A percentile compares a stretch with the other conserved stretches of the same genome.
Evolutionary conservation across 106 monocot species (phyloP).

Genomic region (Acorus calamus): DNA sequence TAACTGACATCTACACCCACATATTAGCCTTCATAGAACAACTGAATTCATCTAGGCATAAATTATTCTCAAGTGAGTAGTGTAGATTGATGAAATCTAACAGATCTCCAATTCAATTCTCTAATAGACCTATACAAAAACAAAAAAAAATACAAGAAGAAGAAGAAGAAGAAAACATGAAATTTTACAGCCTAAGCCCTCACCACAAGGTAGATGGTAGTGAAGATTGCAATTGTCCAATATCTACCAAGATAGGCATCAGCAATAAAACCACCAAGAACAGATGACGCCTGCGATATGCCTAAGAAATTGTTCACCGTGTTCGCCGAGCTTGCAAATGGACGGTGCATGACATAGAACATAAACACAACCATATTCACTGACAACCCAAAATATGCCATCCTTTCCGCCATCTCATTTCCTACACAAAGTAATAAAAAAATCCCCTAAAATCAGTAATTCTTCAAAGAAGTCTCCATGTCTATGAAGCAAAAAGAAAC

Average conservation of each 20-base stretch:
- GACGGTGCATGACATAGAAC: conserved; percentile 83
- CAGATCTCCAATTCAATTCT: too few species aligned
- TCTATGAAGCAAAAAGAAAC: too few species aligned
- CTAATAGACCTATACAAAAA: neutral
- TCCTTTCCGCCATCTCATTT: conserved; percentile 94
- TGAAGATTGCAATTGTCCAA: conserved; percentile 92
- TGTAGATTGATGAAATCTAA: too few species aligned
- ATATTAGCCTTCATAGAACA: too few species aligned
- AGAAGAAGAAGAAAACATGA: neutral
- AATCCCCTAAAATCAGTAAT: too few species aligned
- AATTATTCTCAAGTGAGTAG: too few species aligned
- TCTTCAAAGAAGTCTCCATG: too few species aligned
- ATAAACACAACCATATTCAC: conserved; percentile 96
- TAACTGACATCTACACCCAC: too few species aligned
- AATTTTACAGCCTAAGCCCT: neutral
- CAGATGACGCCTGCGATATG: conserved; percentile 85
- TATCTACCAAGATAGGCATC: conserved; percentile 96
- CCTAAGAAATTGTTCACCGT: conserved; percentile 83
- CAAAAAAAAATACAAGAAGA: neutral
- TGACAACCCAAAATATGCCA: conserved; percentile 91
- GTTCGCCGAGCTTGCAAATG: conserved; percentile 72
- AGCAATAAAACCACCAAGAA: conserved; percentile 83
- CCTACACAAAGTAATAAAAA: conserved; percentile 20
- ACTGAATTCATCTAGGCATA: too few species aligned
- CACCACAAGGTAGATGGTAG: conserved; percentile 83